These are phyloP conservation scores for Cryphonectria parasitica DNA, from an alignment of 2,329 filamentous ascomycete species.

Conservation along the genomic window DNA sequence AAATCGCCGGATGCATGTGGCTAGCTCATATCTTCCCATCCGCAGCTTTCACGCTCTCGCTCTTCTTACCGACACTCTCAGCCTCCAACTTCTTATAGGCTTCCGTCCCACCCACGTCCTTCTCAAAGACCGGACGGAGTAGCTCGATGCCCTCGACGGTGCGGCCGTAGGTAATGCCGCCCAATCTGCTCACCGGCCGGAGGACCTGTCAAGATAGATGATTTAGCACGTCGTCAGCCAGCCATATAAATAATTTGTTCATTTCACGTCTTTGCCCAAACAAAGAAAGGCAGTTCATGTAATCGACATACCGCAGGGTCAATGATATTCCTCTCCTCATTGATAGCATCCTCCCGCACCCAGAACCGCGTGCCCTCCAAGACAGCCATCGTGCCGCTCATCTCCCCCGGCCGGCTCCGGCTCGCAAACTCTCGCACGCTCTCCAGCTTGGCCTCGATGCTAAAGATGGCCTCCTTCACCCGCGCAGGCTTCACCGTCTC, in stretches of 20 bases:
- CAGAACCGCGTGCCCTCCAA: constrained; percentile 88
- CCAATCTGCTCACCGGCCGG: constrained; percentile 75
- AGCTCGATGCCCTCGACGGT: constrained; percentile 73
- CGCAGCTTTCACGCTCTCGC: background rate
- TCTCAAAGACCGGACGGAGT: constrained; percentile 61
- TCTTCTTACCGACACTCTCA: constrained; percentile 19
- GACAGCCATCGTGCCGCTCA: constrained; percentile 73
- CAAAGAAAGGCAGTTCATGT: background rate
- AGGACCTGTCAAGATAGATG: constrained; percentile 55
- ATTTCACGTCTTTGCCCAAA: background rate
- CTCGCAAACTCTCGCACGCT: constrained; percentile 79
- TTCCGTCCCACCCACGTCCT: constrained; percentile 56
- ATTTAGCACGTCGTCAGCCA: background rate
- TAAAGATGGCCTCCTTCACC: constrained; percentile 82
- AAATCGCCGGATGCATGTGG: background rate
- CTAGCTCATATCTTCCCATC: constrained; percentile 20
- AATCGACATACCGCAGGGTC: constrained; percentile 64
- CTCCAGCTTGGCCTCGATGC: constrained; percentile 79
- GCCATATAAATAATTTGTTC: too few relatives aligned
- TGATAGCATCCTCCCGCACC: constrained; percentile 85
- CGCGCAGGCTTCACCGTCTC: constrained; percentile 70
- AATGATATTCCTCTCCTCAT: constrained; percentile 73
- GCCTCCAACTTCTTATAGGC: constrained; percentile 61
- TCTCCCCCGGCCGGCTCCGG: constrained; percentile 69
- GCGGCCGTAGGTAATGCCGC: constrained; percentile 84